Conservation (phyloP, 73 alveolate genomes). For the Urostyla sp. region DNA sequence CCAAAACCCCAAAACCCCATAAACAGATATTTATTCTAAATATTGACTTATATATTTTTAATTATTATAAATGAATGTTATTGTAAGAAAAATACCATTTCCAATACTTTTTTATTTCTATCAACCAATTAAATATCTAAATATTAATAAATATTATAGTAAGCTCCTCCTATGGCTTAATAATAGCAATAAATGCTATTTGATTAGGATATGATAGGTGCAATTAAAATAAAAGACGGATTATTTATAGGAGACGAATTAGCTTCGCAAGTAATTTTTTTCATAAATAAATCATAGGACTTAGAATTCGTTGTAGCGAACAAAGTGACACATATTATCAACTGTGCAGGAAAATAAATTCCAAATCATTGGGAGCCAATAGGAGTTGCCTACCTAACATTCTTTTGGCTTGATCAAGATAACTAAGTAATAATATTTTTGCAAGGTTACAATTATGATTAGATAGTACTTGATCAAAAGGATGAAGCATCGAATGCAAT, state of each 20-base stretch:
- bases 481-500: conserved; percentile 94
- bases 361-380: conserved; percentile 94
- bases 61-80: neutral
- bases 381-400: conserved; percentile 92
- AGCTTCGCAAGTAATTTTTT: conserved; percentile 72
- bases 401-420: conserved; percentile 93
- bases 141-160: conserved; percentile 5
- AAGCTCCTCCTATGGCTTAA: conserved; percentile 1
- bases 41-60: neutral
- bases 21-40: neutral
- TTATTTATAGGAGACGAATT: conserved; percentile 78
- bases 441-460: neutral
- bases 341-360: conserved; percentile 92
- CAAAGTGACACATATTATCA: conserved; percentile 95
- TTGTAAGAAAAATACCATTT: conserved; percentile 10
- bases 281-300: conserved; percentile 58
- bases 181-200: neutral
- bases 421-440: conserved; percentile 63
- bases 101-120: neutral
- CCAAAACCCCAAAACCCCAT: conserved; percentile 5
- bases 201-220: conserved; percentile 63
- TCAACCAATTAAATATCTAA: no score
- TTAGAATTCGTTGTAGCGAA: conserved; percentile 84
- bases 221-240: conserved; percentile 67
- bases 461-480: conserved; percentile 86